Base-by-base conservation (phyloP, 495 filamentous ascomycete species). In the Xylaria longipes region DNA sequence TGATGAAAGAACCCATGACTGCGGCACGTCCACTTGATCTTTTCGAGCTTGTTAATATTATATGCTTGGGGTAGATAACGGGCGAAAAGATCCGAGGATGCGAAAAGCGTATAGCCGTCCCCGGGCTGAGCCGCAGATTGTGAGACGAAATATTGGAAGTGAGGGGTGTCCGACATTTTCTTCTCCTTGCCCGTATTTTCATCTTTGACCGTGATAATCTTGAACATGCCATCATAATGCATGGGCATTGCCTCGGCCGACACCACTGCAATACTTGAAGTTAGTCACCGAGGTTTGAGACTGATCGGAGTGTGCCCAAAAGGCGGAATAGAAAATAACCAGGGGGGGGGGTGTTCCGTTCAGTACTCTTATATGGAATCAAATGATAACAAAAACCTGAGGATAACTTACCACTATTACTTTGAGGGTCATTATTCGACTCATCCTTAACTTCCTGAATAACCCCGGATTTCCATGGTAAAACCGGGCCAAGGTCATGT, bases 51-150 rank as follows among this genome's bases (percentile, higher is more conserved):
- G 15, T 43, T 57, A 1, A 68, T 43, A 25, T 56, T 56, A 15
- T 68, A 68, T 25, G 65, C 50, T 17, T 58, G 50, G 14, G 65
- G 65, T 43, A 68, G 50, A n/a, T 68, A 68, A 3, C 65, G 65
- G 15, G 22, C 33, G 14, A 68, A 68, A 31, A 68, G 52, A 22
- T 68, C 50, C 5, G 50, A 68, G 1, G 65, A 68, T 50, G 65
- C 65, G 35, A 68, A 68, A 17, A 68, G 50, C 35, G 35, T 50
- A 7, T 29, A 29, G 14, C n/a, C 50, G 2, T 50, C 29, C 12
- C 25, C n/a, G 9, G n/a, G 31, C 8, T 39, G 46, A 31, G 39
- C 25, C 1, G 37, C 25, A 5, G 45, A 52, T 41, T 52, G 45
- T 7, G 48, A 37, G 9, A 39, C 35, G 15, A 65, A 50, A 37